A percentile compares a stretch with the other conserved stretches of the same genome.
These are phyloP conservation scores for Chytriomyces sp. DNA, from an alignment of 192 early-diverging fungal genomes.

Conservation along the genomic window DNA sequence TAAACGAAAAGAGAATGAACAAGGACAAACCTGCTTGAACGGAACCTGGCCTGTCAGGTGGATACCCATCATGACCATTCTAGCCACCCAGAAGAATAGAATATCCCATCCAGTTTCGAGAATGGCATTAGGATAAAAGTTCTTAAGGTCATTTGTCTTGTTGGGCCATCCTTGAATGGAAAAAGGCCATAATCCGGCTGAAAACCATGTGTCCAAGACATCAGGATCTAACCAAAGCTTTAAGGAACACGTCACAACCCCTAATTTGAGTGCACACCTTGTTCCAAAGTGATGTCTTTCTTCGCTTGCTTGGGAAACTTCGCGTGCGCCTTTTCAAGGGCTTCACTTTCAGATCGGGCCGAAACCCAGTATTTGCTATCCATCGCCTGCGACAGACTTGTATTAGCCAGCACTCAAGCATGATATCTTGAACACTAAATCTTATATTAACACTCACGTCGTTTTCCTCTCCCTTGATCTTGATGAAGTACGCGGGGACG, in stretches of 20 bases:
- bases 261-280: slow-evolving; percentile 43
- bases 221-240: slow-evolving; percentile 69
- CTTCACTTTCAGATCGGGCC: slow-evolving; percentile 77
- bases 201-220: slow-evolving; percentile 99
- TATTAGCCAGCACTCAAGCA: not conserved
- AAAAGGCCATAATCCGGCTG: slow-evolving; percentile 98
- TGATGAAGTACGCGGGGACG: slow-evolving; percentile 92
- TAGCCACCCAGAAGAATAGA: slow-evolving; percentile 99
- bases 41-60: slow-evolving; percentile 95
- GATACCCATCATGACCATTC: slow-evolving; percentile 99
- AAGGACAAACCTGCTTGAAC: slow-evolving; percentile 63
- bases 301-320: slow-evolving; percentile 71
- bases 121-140: slow-evolving; percentile 88
- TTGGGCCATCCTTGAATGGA: slow-evolving; percentile 97
- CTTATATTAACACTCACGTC: slow-evolving; percentile 25
- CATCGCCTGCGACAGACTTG: slow-evolving; percentile 38
- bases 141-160: slow-evolving; percentile 78
- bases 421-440: slow-evolving; percentile 18
- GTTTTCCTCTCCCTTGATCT: slow-evolving; percentile 54
- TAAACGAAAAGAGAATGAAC: slow-evolving; percentile 3
- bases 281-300: slow-evolving; percentile 81
- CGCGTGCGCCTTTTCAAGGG: slow-evolving; percentile 69
- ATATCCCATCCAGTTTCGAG: slow-evolving; percentile 99
- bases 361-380: slow-evolving; percentile 85
- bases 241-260: not conserved